phyloP scores from a whole-genome alignment of 768 basidiomycete genomes.

The Mycena epipterygia region DNA sequence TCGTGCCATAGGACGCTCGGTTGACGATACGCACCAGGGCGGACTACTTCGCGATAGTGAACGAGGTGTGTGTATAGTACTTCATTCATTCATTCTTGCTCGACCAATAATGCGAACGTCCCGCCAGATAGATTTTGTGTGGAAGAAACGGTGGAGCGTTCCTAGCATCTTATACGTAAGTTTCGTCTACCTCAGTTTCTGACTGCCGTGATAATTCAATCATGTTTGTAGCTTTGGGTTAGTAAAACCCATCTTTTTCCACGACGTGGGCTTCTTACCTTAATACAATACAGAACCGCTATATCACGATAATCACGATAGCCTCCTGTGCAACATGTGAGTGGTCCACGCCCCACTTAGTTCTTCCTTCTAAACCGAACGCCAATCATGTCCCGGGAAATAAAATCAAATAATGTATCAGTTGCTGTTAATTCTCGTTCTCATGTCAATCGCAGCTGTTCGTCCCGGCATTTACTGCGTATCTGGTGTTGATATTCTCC shows the following conservation, averaged over 20 bases:
- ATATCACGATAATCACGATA: conserved; percentile 6
- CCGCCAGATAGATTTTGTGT: conserved; percentile 6
- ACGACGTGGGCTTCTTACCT: no score
- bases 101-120: not conserved
- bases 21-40: not conserved
- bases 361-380: not conserved
- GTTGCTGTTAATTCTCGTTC: not conserved
- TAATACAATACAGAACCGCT: not conserved
- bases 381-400: conserved; percentile 4
- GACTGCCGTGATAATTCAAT: not conserved
- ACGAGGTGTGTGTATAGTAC: not conserved
- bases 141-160: conserved; percentile 12
- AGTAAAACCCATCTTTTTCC: not conserved
- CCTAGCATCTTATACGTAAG: conserved; percentile 9
- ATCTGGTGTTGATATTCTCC: not conserved
- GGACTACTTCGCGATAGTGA: not conserved
- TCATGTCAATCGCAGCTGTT: not conserved
- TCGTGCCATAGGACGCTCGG: no score
- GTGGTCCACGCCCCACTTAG: not conserved
- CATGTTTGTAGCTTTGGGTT: conserved; percentile 7
- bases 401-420: conserved; percentile 2
- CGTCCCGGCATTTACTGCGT: not conserved
- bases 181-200: not conserved
- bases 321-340: not conserved
- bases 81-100: not conserved